Base-by-base conservation (phyloP, 306 rosid species). In the Prunus campanulata region DNA sequence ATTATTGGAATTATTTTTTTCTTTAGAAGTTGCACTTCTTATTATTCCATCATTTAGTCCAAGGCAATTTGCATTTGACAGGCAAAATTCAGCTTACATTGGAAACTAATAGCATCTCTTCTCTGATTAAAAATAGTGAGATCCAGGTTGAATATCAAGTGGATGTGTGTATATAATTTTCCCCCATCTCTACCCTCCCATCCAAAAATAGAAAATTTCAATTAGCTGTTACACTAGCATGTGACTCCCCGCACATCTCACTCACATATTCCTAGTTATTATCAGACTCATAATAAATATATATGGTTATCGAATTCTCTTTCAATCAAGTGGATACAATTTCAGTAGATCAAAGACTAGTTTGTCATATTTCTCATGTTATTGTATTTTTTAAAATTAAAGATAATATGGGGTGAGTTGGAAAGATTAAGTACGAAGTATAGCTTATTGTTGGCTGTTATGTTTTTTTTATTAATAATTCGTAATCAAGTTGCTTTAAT, bases 401-500 rank as follows among this genome's bases (percentile, higher is more conserved):
- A 25, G 35, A 27, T 13, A 62, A 27, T 27, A 19, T 62, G 3
- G 22, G 2, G 11, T 13, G 67, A 29, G 46, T 62, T 15, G 67
- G 67, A 62, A 62, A 62, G 44, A 62, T 29, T 29, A 62, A 18
- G n/a, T 15, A 52, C 22, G 2, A 29, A 62, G 39, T 11, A 29
- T 29, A 15, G 67, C 67, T 30, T 18, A 4, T 62, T 62, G 42
- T 30, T 29, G 24, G 42, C 20, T 14, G 20, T 62, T 14, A 27
- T 5, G 19, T 42, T 12, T 14, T 62, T 15, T 6, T 1, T 6
- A 1, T 39, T 39, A 39, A 39, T 6, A 62, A 62, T 62, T 27
- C 18, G 9, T 24, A 27, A 29, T 12, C 84, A 80, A 82, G 74
- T 80, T 77, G 83, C 52, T 54, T 47, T 77, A 44, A 63, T 72